phyloP scores from a whole-genome alignment of 495 filamentous ascomycete genomes.

The Neurospora tetraspora region DNA sequence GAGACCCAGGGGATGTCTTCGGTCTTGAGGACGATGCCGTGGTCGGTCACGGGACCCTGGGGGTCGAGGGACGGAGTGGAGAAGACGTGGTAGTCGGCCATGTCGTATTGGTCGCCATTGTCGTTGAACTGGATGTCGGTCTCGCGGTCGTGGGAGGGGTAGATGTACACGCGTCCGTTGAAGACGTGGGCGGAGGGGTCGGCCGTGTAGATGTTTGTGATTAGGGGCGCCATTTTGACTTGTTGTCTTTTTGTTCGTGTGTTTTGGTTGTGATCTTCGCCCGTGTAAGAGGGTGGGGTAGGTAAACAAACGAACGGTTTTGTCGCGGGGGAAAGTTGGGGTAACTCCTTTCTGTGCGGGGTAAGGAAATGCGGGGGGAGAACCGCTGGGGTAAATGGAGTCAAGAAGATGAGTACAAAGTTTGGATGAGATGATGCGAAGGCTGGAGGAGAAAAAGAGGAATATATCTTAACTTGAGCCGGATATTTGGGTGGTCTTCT shows the following conservation, averaged over 20 bases:
- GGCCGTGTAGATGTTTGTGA: slow-evolving; percentile 60
- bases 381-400: not conserved
- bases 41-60: slow-evolving; percentile 43
- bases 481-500: not conserved
- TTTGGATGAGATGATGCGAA: not conserved
- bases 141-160: slow-evolving; percentile 56
- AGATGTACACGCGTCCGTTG: slow-evolving; percentile 51
- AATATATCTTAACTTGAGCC: not conserved
- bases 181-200: slow-evolving; percentile 60
- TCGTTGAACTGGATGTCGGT: slow-evolving; percentile 57
- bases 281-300: slow-evolving; percentile 1
- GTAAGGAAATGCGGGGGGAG: not conserved
- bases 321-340: too few species aligned
- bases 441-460: not conserved
- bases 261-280: too few species aligned
- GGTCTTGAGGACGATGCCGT: slow-evolving; percentile 45
- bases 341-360: not conserved
- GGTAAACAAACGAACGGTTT: too few species aligned
- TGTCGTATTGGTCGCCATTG: slow-evolving; percentile 76
- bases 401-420: not conserved
- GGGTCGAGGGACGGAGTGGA: slow-evolving; percentile 38
- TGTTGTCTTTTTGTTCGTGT: too few species aligned
- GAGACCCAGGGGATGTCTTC: slow-evolving; percentile 52
- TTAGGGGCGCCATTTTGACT: slow-evolving; percentile 45
- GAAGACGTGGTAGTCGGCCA: slow-evolving; percentile 63